Conservation (phyloP, 2,329 filamentous ascomycete species). For the Pseudopithomyces maydicus region DNA sequence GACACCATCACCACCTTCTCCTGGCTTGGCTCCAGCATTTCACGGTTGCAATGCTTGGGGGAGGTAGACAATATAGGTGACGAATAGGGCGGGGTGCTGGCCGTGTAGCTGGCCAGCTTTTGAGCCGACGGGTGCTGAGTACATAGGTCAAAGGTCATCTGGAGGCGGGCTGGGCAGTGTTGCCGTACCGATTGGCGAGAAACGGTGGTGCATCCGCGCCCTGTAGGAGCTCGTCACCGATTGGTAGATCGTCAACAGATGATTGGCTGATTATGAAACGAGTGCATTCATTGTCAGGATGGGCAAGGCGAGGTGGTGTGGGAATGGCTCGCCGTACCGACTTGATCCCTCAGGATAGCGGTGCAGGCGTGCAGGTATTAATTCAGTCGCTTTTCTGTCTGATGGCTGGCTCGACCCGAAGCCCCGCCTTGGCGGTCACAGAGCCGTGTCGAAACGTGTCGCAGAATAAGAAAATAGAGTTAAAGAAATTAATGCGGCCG, state of each 20-base stretch:
- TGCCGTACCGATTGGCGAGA: conserved; percentile 29
- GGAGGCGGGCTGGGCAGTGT: conserved; percentile 12
- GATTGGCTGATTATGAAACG: conserved; percentile 31
- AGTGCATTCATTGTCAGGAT: conserved; percentile 12
- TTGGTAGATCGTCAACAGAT: conserved; percentile 39
- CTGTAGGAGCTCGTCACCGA: conserved; percentile 25
- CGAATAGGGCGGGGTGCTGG: conserved; percentile 22
- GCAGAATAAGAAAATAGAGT: conserved; percentile 7
- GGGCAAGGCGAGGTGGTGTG: conserved; percentile 13
- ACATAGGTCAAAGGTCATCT: conserved; percentile 16
- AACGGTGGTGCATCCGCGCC: conserved; percentile 41
- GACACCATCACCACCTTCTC: conserved; percentile 23
- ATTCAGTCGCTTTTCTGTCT: conserved; percentile 43
- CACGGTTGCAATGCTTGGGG: conserved; percentile 25
- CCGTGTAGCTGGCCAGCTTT: conserved; percentile 9
- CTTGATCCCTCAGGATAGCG: conserved; percentile 23
- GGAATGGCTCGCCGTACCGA: conserved; percentile 26
- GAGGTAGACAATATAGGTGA: conserved; percentile 27
- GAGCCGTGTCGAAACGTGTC: conserved; percentile 20
- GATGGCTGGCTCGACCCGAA: conserved; percentile 21
- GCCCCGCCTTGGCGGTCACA: conserved; percentile 30
- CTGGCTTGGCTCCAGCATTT: conserved; percentile 22
- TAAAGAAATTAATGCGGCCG: conserved; percentile 15
- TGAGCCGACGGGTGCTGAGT: conserved; percentile 7
- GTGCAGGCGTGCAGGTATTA: conserved; percentile 34